Conservation (phyloP, 108 stramenopile species). For the Conticribra weissflogii region DNA sequence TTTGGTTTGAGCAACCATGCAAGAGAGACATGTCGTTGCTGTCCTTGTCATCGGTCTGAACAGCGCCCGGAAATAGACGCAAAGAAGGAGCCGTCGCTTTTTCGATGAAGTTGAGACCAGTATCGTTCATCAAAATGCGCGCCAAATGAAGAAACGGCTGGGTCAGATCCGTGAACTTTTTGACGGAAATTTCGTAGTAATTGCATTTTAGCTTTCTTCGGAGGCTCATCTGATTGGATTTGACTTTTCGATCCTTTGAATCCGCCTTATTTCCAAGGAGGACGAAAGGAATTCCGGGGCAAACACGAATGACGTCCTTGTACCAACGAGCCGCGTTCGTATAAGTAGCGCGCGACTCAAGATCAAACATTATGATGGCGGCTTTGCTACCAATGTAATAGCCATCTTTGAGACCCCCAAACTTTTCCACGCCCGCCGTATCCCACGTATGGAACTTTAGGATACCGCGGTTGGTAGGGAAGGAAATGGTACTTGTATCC, state of each 20-base stretch:
- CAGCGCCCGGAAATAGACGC: too few species aligned
- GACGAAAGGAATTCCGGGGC: constrained; percentile 89
- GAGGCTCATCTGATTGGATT: constrained; percentile 81
- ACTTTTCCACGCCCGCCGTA: constrained; percentile 65
- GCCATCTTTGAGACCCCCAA: constrained; percentile 80
- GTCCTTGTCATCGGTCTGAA: too few species aligned
- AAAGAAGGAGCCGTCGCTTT: too few species aligned
- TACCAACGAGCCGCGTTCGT: constrained; percentile 87
- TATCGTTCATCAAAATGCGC: not conserved
- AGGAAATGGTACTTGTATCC: constrained; percentile 72
- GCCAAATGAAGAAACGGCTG: constrained; percentile 73
- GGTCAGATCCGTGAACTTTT: constrained; percentile 87
- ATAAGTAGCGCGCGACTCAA: constrained; percentile 76
- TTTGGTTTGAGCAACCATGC: too few species aligned
- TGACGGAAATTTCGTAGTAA: constrained; percentile 89
- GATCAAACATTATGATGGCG: constrained; percentile 86
- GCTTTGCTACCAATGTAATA: constrained; percentile 80
- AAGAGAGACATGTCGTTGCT: too few species aligned
- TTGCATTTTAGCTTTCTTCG: constrained; percentile 81
- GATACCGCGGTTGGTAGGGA: constrained; percentile 82
- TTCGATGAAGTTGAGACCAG: not conserved
- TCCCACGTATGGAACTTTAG: constrained; percentile 92
- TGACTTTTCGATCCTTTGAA: constrained; percentile 83
- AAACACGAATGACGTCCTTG: constrained; percentile 77
- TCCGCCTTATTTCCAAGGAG: constrained; percentile 88